Percentiles rank a stretch among this genome's conserved stretches.
These are phyloP conservation scores for Aristolochia fimbriata DNA, from an alignment of 164 flowering plant species.

Conservation along the genomic window DNA sequence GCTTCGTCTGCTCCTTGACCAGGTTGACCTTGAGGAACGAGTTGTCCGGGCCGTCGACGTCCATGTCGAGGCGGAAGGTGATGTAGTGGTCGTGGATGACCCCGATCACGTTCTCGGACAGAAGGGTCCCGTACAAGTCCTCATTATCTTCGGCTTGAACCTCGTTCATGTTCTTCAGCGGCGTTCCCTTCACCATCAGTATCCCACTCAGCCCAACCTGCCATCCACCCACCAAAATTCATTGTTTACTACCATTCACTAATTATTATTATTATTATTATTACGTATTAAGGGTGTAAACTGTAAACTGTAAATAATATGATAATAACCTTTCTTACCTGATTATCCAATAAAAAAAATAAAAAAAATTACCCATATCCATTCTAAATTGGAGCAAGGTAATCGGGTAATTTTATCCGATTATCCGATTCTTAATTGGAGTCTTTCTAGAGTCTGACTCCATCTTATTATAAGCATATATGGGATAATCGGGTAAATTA, in stretches of 20 bases:
- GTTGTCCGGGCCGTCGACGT: constrained; percentile 53
- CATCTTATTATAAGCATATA: too few species aligned
- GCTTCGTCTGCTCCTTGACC: constrained; percentile 24
- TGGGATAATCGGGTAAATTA: too few species aligned
- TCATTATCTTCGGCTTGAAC: constrained; percentile 15
- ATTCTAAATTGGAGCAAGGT: too few species aligned
- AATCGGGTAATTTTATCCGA: too few species aligned
- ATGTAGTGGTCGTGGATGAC: constrained; percentile 58
- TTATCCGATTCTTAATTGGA: too few species aligned
- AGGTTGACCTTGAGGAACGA: constrained; percentile 67
- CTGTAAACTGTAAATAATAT: too few species aligned
- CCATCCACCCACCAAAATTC: not conserved
- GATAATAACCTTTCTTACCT: too few species aligned
- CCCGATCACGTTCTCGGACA: constrained; percentile 48
- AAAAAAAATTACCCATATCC: too few species aligned
- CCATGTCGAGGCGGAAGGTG: constrained; percentile 57
- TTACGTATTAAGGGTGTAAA: too few species aligned
- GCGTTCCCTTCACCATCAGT: constrained; percentile 40
- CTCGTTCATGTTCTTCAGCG: constrained; percentile 20
- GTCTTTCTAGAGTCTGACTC: too few species aligned
- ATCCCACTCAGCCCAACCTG: constrained; percentile 59
- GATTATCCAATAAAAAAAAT: too few species aligned
- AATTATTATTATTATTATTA: too few species aligned
- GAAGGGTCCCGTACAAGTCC: constrained; percentile 32
- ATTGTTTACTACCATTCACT: not conserved